Percentiles rank a stretch among this genome's conserved stretches.
These are phyloP conservation scores for Globisporangium apiculatum DNA, from an alignment of 352 stramenopile species.

Conservation along the genomic window DNA sequence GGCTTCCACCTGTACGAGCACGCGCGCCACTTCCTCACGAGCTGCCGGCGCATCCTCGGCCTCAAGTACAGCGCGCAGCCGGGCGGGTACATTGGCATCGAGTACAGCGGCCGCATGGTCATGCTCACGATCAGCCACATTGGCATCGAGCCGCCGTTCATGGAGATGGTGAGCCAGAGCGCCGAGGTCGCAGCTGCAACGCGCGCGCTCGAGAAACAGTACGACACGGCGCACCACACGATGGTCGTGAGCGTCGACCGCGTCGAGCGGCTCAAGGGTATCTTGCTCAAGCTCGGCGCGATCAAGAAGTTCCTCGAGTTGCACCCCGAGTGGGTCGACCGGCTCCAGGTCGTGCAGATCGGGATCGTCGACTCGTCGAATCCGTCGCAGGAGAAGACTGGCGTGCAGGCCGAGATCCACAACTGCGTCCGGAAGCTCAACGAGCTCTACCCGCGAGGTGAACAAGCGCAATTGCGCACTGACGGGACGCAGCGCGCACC, in stretches of 20 bases:
- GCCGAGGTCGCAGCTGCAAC: constrained; percentile 46
- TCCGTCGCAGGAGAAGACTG: constrained; percentile 58
- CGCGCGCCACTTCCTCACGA: constrained; percentile 96
- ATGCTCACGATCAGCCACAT: constrained; percentile 97
- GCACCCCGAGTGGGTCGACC: constrained; percentile 74
- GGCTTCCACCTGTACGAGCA: constrained; percentile 99
- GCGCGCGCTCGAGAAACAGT: constrained; percentile 33
- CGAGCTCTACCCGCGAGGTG: constrained; percentile 30
- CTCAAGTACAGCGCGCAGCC: constrained; percentile 90
- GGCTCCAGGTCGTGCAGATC: constrained; percentile 81
- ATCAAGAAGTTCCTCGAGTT: constrained; percentile 92
- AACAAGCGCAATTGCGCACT: too few relatives aligned
- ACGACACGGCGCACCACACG: constrained; percentile 41
- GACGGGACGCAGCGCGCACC: constrained; percentile 22
- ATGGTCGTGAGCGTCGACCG: constrained; percentile 94
- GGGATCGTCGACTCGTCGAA: constrained; percentile 73
- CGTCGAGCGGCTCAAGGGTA: constrained; percentile 96
- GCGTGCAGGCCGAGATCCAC: constrained; percentile 53
- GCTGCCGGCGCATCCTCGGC: constrained; percentile 85
- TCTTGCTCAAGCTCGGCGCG: constrained; percentile 95
- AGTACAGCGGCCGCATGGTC: constrained; percentile 96
- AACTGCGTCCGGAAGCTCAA: constrained; percentile 69
- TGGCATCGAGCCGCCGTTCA: constrained; percentile 92
- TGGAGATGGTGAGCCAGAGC: constrained; percentile 57
- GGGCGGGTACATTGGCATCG: constrained; percentile 90